phyloP scores from a whole-genome alignment of 2,329 filamentous ascomycete genomes.

The Cladosporium phlei region DNA sequence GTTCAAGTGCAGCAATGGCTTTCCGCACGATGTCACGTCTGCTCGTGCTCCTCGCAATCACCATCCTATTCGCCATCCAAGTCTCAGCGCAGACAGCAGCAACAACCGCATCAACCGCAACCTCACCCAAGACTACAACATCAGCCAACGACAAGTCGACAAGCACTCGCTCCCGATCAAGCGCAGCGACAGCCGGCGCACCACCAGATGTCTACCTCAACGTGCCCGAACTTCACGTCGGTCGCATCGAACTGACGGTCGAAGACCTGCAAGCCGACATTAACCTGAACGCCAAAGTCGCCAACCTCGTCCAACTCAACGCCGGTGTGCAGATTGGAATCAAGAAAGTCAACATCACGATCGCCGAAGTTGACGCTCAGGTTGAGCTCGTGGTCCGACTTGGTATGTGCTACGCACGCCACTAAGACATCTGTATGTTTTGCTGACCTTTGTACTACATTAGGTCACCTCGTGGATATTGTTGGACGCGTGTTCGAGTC shows the following conservation, averaged over 20 bases:
- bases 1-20: background rate
- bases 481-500: slow-evolving; percentile 57
- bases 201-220: slow-evolving; percentile 54
- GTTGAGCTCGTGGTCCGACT: slow-evolving; percentile 57
- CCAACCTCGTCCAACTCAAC: slow-evolving; percentile 51
- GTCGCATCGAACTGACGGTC: slow-evolving; percentile 56
- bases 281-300: slow-evolving; percentile 58
- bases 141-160: slow-evolving; percentile 19
- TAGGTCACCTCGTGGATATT: slow-evolving; percentile 55
- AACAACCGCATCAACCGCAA: slow-evolving; percentile 24
- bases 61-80: slow-evolving; percentile 9
- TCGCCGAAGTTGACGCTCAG: slow-evolving; percentile 55
- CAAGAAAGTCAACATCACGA: slow-evolving; percentile 56
- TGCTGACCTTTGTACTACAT: too few species aligned
- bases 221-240: slow-evolving; percentile 55
- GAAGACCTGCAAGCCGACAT: slow-evolving; percentile 50
- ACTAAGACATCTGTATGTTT: too few species aligned
- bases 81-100: slow-evolving; percentile 16
- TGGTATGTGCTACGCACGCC: slow-evolving; percentile 11
- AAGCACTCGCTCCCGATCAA: slow-evolving; percentile 22
- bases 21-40: slow-evolving; percentile 7
- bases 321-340: slow-evolving; percentile 46
- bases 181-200: slow-evolving; percentile 18
- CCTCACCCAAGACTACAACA: slow-evolving; percentile 22
- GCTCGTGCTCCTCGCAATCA: slow-evolving; percentile 11